These are phyloP conservation scores for Escovopsis sp. DNA, from an alignment of 2,329 filamentous ascomycete genomes.

Conservation along the genomic window DNA sequence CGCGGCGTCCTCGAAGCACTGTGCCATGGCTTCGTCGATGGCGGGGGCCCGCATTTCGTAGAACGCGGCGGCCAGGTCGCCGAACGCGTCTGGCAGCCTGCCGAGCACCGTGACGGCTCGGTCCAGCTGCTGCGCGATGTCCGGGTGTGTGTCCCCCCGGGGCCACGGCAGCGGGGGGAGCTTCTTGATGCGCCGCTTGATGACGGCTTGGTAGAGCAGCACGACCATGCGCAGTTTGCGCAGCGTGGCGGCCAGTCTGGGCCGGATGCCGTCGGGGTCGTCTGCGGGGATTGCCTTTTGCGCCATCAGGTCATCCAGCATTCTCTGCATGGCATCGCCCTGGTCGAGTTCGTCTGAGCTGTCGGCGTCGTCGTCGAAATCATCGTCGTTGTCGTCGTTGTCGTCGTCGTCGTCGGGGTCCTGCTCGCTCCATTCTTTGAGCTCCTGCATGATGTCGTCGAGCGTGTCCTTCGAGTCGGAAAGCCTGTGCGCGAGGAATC, in stretches of 20 bases:
- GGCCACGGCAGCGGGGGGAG: conserved; percentile 33
- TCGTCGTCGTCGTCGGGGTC: conserved; percentile 45
- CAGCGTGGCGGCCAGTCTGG: conserved; percentile 48
- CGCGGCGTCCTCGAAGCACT: conserved; percentile 46
- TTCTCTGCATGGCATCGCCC: conserved; percentile 32
- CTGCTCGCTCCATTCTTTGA: conserved; percentile 78
- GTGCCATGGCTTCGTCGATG: conserved; percentile 43
- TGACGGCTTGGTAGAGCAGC: conserved; percentile 53
- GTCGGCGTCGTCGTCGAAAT: conserved; percentile 21
- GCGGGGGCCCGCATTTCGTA: conserved; percentile 50
- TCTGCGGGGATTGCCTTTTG: conserved; percentile 46
- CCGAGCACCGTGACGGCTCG: conserved; percentile 40
- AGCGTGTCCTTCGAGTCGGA: conserved; percentile 61
- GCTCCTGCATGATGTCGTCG: conserved; percentile 69
- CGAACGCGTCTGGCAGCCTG: conserved; percentile 49
- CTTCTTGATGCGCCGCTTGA: conserved; percentile 54
- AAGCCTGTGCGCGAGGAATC: conserved; percentile 55
- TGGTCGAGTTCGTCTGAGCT: conserved; percentile 14
- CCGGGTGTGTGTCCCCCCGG: conserved; percentile 14
- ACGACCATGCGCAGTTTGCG: conserved; percentile 52
- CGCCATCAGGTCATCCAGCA: conserved; percentile 55
- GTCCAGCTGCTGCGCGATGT: conserved; percentile 34
- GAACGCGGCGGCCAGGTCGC: conserved; percentile 56
- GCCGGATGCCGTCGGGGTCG: conserved; percentile 48
- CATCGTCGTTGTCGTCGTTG: conserved; percentile 40